Evolutionary conservation across 345 rosid genomes (phyloP), one percentile per base, ranked within the genome.

Genomic region (Atalantia buxifolia): DNA sequence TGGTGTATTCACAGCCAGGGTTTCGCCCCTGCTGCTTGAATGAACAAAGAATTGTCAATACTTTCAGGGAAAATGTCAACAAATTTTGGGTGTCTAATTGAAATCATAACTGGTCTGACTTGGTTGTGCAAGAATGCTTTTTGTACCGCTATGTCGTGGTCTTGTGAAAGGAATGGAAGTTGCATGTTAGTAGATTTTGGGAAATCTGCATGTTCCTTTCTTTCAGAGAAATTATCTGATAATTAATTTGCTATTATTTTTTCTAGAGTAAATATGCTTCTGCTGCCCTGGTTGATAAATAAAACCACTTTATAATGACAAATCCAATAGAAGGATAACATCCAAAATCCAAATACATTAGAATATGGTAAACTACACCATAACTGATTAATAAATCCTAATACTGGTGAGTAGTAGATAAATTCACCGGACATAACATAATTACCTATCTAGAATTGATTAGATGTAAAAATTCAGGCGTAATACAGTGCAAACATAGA

Each of bases 401-500:
- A 50, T 30, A 28, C 25, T 42, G 28, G 10, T 62, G 33, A 53
- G 40, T 55, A 31, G 42, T 67, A 40, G 28, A 36, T 72, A 45
- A 68, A 31, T 59, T 56, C 7, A 14, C 24, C 33, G 40, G 48
- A 9, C 14, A 18, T 69, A 12, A 30, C 66, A 67, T 64, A 61
- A 60, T 38, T 38, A 68, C 33, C 30, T 62, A 33, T 1, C 13
- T 31, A 45, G 62, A 38, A 36, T 1, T 24, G 50, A 31, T 48
- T 48, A 18, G 2, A 21, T 27, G 28, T 27, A 5, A 53, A 18
- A 71, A 31, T 24, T 12, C 1, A 28, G 69, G 69, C 12, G 84
- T 42, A 81, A 45, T 53, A 65, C 66, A 77, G 36, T 36, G 75
- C 65, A 2, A 77, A 73, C 66, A 87, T 78, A 79, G 79, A 59